Percentiles rank a stretch among this genome's conserved stretches.
Conservation (phyloP, 208 protist species). For the Leptomonas pyrrhocoris region DNA sequence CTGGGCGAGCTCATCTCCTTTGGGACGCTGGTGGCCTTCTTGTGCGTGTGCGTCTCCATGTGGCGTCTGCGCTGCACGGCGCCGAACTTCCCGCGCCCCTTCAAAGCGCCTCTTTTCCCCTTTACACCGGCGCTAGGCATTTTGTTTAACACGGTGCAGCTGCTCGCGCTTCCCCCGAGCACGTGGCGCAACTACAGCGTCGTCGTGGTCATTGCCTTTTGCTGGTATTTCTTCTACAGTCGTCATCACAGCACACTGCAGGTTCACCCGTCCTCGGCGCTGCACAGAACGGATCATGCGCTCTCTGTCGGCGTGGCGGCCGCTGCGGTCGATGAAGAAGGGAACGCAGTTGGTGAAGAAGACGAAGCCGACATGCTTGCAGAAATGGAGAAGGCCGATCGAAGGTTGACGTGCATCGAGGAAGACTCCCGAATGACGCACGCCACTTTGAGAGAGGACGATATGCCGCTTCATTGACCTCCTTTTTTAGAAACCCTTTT, state of each 20-base stretch:
- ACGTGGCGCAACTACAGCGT: conserved; percentile 28
- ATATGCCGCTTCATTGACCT: neutral
- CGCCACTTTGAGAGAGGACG: neutral
- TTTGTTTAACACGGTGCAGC: conserved; percentile 23
- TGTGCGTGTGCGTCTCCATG: conserved; percentile 23
- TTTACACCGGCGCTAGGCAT: conserved; percentile 4
- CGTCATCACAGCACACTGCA: conserved; percentile 22
- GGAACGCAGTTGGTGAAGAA: neutral
- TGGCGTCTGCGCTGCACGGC: conserved; percentile 25
- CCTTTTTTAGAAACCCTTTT: neutral
- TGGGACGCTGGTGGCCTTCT: conserved; percentile 23
- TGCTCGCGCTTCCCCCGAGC: conserved; percentile 17
- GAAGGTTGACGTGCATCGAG: neutral
- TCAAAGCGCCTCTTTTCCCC: conserved; percentile 11
- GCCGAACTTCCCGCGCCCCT: conserved; percentile 7
- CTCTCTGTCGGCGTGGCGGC: neutral
- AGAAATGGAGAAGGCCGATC: neutral
- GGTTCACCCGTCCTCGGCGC: neutral
- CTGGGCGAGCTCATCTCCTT: conserved; percentile 31
- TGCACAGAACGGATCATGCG: no score
- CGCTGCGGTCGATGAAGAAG: neutral
- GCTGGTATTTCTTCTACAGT: conserved; percentile 27
- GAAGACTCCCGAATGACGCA: conserved; percentile 4
- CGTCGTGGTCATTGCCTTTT: conserved; percentile 6
- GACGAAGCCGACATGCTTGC: neutral